phyloP scores from a whole-genome alignment of 108 stramenopile species.

The Conticribra weissflogii region DNA sequence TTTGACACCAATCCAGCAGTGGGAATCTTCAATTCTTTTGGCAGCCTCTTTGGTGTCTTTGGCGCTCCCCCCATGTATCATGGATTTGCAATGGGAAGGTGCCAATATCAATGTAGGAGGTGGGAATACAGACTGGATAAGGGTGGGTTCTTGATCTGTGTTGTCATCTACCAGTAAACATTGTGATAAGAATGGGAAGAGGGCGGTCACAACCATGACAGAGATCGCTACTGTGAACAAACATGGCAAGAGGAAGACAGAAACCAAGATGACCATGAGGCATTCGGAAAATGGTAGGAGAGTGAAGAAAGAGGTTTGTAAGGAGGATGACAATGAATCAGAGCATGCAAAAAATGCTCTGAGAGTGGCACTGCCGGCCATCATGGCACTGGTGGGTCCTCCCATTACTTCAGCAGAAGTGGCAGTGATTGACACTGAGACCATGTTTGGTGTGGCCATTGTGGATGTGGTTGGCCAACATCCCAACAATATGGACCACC shows the following conservation, averaged over 20 bases:
- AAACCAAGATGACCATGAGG: constrained; percentile 29
- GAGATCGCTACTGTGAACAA: constrained; percentile 38
- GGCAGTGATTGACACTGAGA: constrained; percentile 25
- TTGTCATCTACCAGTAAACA: constrained; percentile 31
- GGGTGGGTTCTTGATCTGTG: constrained; percentile 21
- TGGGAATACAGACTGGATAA: constrained; percentile 14
- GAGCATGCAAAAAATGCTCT: neutral
- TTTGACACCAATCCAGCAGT: constrained; percentile 24
- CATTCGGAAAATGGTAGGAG: constrained; percentile 47
- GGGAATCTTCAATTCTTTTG: constrained; percentile 46
- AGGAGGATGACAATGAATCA: neutral
- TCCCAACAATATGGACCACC: constrained; percentile 14
- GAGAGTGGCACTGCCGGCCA: neutral
- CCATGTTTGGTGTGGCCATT: constrained; percentile 29
- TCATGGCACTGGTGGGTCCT: neutral
- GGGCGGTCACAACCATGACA: constrained; percentile 28
- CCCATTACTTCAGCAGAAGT: constrained; percentile 21
- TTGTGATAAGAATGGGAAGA: constrained; percentile 45
- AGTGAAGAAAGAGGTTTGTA: constrained; percentile 27
- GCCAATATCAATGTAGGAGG: too few species aligned
- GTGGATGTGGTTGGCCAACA: constrained; percentile 19
- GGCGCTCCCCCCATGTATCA: too few species aligned
- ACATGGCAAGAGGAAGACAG: constrained; percentile 26
- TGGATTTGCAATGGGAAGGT: neutral
- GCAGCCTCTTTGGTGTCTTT: constrained; percentile 35